These are phyloP conservation scores for Alternaria solani DNA, from an alignment of 2,329 filamentous ascomycete genomes.

Conservation along the genomic window DNA sequence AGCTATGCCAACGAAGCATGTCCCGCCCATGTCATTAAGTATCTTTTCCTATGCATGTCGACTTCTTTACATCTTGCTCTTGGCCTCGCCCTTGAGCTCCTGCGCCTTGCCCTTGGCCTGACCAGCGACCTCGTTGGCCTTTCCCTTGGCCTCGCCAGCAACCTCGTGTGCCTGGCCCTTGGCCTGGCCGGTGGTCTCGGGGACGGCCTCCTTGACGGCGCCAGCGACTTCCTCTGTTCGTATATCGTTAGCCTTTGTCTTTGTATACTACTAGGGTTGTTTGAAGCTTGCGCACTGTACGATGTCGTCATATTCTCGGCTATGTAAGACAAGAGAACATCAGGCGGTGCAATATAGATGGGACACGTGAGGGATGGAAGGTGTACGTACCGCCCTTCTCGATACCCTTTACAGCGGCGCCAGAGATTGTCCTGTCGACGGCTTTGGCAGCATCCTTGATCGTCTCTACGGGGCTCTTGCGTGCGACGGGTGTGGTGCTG, in stretches of 20 bases:
- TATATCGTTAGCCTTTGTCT: slow-evolving; percentile 17
- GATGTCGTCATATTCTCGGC: slow-evolving; percentile 22
- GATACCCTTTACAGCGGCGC: slow-evolving; percentile 67
- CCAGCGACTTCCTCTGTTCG: slow-evolving; percentile 60
- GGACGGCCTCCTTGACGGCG: slow-evolving; percentile 49
- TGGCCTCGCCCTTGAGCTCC: slow-evolving; percentile 56
- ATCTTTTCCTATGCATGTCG: neutral
- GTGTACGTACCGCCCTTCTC: slow-evolving; percentile 66
- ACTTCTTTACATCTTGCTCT: slow-evolving; percentile 53
- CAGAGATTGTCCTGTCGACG: slow-evolving; percentile 64
- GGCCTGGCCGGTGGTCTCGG: slow-evolving; percentile 45
- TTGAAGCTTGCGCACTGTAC: slow-evolving; percentile 2
- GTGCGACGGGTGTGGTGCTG: slow-evolving; percentile 59
- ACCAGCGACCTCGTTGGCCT: slow-evolving; percentile 56
- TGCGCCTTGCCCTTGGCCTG: slow-evolving; percentile 55
- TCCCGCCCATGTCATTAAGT: slow-evolving; percentile 3
- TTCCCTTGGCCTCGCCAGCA: slow-evolving; percentile 50
- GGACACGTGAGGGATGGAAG: neutral
- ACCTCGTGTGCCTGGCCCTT: slow-evolving; percentile 54
- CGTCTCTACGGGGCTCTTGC: slow-evolving; percentile 63
- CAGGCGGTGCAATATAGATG: slow-evolving; percentile 2
- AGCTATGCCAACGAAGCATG: slow-evolving; percentile 1
- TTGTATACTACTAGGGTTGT: neutral
- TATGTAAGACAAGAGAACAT: slow-evolving; percentile 9
- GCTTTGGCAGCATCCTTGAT: slow-evolving; percentile 67